Evolutionary conservation across 176 grass and related monocot species (phyloP).

Genomic region (Rhynchospora pubera): DNA sequence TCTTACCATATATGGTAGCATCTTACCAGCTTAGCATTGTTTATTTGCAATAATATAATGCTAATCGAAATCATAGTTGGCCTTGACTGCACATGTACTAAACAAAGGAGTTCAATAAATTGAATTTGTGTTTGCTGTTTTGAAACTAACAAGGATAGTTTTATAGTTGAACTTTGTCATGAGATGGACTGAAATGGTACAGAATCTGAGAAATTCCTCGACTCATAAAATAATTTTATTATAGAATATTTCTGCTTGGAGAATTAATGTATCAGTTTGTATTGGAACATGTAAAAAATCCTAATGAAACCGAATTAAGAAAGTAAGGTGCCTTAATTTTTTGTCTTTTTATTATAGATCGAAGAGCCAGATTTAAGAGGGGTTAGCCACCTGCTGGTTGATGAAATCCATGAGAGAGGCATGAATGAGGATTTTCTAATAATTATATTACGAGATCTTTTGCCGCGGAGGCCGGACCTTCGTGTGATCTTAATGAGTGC

Average conservation of each 20-base stretch:
- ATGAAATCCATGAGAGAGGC: constrained; percentile 97
- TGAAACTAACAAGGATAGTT: not conserved
- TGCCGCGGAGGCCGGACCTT: constrained; percentile 71
- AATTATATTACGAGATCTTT: constrained; percentile 84
- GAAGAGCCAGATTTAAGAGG: constrained; percentile 79
- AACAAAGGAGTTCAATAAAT: not conserved
- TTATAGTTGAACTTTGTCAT: not conserved
- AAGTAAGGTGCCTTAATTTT: not conserved
- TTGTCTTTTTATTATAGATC: constrained; percentile 37
- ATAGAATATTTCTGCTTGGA: not conserved
- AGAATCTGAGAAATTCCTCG: not conserved
- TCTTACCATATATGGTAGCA: too few species aligned
- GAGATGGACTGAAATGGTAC: not conserved
- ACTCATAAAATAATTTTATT: not conserved
- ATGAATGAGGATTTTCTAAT: constrained; percentile 99
- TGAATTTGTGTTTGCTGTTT: not conserved
- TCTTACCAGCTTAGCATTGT: not conserved
- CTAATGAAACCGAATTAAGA: not conserved
- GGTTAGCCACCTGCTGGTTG: constrained; percentile 81
- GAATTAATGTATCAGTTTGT: not conserved
- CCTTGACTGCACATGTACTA: not conserved
- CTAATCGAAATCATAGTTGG: not conserved
- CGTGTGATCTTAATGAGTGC: constrained; percentile 95
- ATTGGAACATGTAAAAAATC: not conserved
- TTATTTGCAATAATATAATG: not conserved